Conservation (phyloP, 2,329 filamentous ascomycete species). For the Alternaria sp. region DNA sequence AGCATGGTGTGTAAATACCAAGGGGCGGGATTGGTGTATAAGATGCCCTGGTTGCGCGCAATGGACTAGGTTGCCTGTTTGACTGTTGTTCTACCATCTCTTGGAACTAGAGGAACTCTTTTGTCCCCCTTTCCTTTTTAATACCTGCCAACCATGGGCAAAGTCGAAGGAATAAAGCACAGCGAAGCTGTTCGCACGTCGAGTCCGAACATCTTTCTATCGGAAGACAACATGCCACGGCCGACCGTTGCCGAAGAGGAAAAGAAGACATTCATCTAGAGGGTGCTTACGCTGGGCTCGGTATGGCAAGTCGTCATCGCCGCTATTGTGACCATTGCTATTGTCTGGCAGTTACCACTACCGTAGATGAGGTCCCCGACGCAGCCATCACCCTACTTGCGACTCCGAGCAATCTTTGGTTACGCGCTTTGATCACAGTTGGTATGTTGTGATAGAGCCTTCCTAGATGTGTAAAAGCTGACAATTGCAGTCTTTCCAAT, state of each 20-base stretch:
- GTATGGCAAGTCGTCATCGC: conserved; percentile 61
- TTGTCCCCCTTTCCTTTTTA: background rate
- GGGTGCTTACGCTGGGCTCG: conserved; percentile 55
- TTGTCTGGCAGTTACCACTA: conserved; percentile 58
- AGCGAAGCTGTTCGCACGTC: conserved; percentile 22
- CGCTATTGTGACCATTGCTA: conserved; percentile 60
- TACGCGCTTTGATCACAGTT: conserved; percentile 60
- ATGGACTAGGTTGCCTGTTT: conserved; percentile 1
- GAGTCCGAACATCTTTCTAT: conserved; percentile 21
- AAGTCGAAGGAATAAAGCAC: conserved; percentile 30
- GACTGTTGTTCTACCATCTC: conserved; percentile 2
- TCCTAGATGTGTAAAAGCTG: background rate
- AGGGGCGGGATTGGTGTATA: conserved; percentile 26
- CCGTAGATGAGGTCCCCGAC: conserved; percentile 56
- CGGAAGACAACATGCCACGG: conserved; percentile 21
- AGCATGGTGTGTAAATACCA: conserved; percentile 16
- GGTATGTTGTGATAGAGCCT: conserved; percentile 46
- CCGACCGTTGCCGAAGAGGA: conserved; percentile 22
- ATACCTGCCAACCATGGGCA: conserved; percentile 25
- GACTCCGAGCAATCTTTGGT: conserved; percentile 62
- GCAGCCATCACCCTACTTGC: conserved; percentile 56
- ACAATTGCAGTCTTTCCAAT: conserved; percentile 58
- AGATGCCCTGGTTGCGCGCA: conserved; percentile 20
- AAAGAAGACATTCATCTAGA: conserved; percentile 49
- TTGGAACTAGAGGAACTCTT: background rate